Conservation (phyloP, 1,284 basidiomycete species). For the Trichosporon sp. region DNA sequence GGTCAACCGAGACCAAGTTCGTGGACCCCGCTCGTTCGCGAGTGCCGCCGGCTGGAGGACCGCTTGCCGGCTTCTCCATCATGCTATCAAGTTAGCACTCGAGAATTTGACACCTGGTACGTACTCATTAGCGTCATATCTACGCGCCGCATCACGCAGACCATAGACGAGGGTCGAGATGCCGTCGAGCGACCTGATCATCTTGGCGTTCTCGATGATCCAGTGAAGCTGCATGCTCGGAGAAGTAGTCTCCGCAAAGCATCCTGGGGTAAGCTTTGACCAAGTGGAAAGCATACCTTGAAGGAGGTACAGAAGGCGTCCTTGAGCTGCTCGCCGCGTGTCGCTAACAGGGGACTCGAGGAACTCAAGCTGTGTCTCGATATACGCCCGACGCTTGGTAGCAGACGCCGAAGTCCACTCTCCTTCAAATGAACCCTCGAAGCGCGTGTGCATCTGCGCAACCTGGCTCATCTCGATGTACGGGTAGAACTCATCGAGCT, state of each 20-base stretch:
- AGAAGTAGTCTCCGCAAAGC: slow-evolving; percentile 83
- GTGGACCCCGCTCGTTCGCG: slow-evolving; percentile 19
- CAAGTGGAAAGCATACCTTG: slow-evolving; percentile 60
- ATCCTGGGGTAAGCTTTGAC: slow-evolving; percentile 58
- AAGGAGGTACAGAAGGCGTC: slow-evolving; percentile 78
- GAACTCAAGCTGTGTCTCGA: slow-evolving; percentile 74
- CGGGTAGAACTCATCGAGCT: slow-evolving; percentile 97
- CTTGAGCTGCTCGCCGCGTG: slow-evolving; percentile 77
- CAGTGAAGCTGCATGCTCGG: slow-evolving; percentile 92
- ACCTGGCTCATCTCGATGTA: slow-evolving; percentile 93
- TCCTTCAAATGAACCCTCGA: slow-evolving; percentile 77
- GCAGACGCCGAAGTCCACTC: slow-evolving; percentile 71
- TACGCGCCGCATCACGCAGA: slow-evolving; percentile 80
- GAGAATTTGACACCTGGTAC: not conserved
- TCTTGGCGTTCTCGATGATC: slow-evolving; percentile 89
- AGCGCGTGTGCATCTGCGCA: slow-evolving; percentile 78
- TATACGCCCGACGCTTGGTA: slow-evolving; percentile 60
- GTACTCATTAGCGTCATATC: slow-evolving; percentile 57
- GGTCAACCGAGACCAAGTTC: slow-evolving; percentile 27
- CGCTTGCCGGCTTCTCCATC: slow-evolving; percentile 4
- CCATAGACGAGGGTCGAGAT: slow-evolving; percentile 77
- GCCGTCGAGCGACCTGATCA: slow-evolving; percentile 79
- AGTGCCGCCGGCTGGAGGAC: not conserved
- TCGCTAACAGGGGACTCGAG: slow-evolving; percentile 80
- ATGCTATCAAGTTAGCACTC: slow-evolving; percentile 6